A percentile compares a stretch with the other conserved stretches of the same genome.
Evolutionary conservation across 192 early-diverging fungal species (phyloP).

Genomic region (Entomortierella beljakovae): DNA sequence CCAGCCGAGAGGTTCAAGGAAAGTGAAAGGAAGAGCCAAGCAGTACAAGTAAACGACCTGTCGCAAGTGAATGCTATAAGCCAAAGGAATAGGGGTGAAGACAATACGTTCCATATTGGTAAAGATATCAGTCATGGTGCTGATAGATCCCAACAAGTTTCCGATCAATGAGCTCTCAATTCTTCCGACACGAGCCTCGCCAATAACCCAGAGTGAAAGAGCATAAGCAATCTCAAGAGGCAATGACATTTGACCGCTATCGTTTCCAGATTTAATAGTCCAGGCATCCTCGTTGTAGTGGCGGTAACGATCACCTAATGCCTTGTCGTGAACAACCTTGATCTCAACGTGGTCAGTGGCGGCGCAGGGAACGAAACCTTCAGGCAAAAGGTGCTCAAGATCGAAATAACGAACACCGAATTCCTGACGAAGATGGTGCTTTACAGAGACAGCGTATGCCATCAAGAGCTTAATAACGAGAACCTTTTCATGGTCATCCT

Average conservation of each 20-base stretch:
- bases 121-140: conserved; percentile 56
- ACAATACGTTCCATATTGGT: conserved; percentile 74
- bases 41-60: conserved; percentile 58
- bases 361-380: conserved; percentile 48
- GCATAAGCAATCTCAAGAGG: conserved; percentile 54
- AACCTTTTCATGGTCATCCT: conserved; percentile 56
- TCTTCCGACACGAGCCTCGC: conserved; percentile 39
- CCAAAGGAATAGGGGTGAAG: conserved; percentile 75
- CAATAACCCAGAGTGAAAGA: conserved; percentile 46
- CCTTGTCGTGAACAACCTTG: conserved; percentile 30
- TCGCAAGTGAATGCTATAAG: conserved; percentile 75
- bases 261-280: conserved; percentile 32
- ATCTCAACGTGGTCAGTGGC: conserved; percentile 36
- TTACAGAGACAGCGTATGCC: conserved; percentile 58
- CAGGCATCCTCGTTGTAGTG: conserved; percentile 48
- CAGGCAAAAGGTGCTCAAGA: conserved; percentile 60
- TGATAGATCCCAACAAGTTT: conserved; percentile 33
- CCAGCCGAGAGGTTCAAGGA: conserved; percentile 45
- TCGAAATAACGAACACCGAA: conserved; percentile 62
- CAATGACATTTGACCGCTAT: conserved; percentile 48
- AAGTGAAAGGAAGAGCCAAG: conserved; percentile 54
- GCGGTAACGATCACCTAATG: conserved; percentile 32
- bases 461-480: conserved; percentile 57
- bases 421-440: conserved; percentile 67
- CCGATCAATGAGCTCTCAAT: conserved; percentile 46